These are phyloP conservation scores for Silene conica DNA, from an alignment of 148 eudicot genomes.

Conservation along the genomic window DNA sequence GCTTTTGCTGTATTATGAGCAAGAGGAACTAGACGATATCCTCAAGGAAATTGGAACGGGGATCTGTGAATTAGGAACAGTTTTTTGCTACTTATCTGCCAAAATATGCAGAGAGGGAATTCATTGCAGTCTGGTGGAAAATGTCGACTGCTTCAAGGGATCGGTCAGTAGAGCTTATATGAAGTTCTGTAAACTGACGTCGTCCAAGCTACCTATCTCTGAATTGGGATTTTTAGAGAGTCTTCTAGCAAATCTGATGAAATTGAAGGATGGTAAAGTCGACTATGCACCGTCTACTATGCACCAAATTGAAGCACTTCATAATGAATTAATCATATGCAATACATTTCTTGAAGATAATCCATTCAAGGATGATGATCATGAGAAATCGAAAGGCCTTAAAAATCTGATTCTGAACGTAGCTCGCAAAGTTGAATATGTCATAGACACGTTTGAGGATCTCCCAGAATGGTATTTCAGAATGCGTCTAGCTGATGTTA, in stretches of 20 bases:
- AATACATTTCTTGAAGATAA: not conserved
- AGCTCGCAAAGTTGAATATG: not conserved
- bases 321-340: not conserved
- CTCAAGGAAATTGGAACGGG: slow-evolving; percentile 2
- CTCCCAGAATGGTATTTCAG: slow-evolving; percentile 10
- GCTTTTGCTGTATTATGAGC: not conserved
- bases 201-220: not conserved
- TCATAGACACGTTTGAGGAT: not conserved
- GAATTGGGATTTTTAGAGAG: not conserved
- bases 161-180: not conserved
- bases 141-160: not conserved
- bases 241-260: not conserved
- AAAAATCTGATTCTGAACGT: not conserved
- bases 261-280: not conserved
- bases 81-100: not conserved
- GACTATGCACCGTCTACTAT: not conserved
- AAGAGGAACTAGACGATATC: slow-evolving; percentile 1
- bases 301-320: not conserved
- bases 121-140: not conserved
- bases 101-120: not conserved
- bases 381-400: not conserved
- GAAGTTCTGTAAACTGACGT: not conserved
- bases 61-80: slow-evolving; percentile 5
- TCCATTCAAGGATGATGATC: not conserved
- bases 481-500: slow-evolving; percentile 1